Base-by-base conservation (phyloP, 495 filamentous ascomycete genomes). In the Collariella sp. region DNA sequence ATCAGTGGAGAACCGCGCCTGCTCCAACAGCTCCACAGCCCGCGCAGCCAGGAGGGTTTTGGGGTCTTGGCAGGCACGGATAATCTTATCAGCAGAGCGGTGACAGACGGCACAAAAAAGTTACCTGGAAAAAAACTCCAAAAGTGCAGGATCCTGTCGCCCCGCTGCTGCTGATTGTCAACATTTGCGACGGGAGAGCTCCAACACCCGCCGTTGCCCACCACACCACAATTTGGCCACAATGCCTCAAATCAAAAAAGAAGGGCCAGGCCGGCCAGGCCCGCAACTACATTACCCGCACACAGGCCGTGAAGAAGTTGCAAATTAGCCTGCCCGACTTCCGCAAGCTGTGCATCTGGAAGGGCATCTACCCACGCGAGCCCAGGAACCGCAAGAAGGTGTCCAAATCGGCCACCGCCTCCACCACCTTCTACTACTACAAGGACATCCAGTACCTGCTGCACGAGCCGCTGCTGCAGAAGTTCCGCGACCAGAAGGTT, bases 391-490 rank as follows among this genome's bases (percentile, higher is more conserved):
- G 89, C 79, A 96, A 93, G 76, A 96, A 95, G 79, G 93, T 84
- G 40, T 88, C 88, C 62, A 96, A 95, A 71, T 86, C 87, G 49
- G 81, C 88, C 41, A 96, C 87, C 2, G 81, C 85, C 36, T 86
- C 84, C 41, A 97, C 93, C 15, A 97, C 94, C 54, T 98, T 96
- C 75, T 98, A 98, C 80, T 98, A 98, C 76, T 88, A 91, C 62
- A 95, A 93, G 76, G 93, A 98, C 67, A 95, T 98, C 63, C 90
- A 96, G 71, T 98, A 95, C 61, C 83, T 98, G 23, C 84, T 96
- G 46, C 93, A 98, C 69, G 93, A 98, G 70, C 93, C 94, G 13
- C 78, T 98, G n/a, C 79, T 98, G 12, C 76, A 82, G 60, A 96
- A 95, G 68, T 97, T 97, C 76, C 85, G 93, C 62, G 93, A 98